Evolutionary conservation across 2,329 filamentous ascomycete genomes (phyloP).

Genomic region (Lachnellula willkommii): DNA sequence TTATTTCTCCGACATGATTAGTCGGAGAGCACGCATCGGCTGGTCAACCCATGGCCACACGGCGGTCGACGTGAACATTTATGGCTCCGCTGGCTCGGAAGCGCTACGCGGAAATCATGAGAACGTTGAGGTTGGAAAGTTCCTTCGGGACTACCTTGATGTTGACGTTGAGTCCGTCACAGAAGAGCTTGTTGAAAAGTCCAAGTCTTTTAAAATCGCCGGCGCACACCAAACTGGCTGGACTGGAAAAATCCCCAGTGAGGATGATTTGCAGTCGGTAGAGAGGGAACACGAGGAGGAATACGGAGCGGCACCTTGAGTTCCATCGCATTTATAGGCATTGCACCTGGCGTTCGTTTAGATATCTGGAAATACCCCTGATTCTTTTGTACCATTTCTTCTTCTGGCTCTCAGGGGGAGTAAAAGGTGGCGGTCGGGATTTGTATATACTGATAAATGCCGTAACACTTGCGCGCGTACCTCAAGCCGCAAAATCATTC

Average conservation of each 20-base stretch:
- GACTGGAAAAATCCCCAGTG: slow-evolving; percentile 23
- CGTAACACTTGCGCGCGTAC: no score
- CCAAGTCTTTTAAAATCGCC: slow-evolving; percentile 14
- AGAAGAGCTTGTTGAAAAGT: slow-evolving; percentile 50
- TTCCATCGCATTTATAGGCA: background rate
- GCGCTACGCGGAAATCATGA: slow-evolving; percentile 81
- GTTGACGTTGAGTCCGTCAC: slow-evolving; percentile 78
- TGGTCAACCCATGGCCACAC: slow-evolving; percentile 94
- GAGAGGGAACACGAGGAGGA: slow-evolving; percentile 9
- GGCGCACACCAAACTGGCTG: slow-evolving; percentile 23
- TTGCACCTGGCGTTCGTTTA: background rate
- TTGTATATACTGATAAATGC: no score
- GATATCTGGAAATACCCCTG: background rate
- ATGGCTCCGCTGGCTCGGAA: slow-evolving; percentile 65
- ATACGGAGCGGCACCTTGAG: slow-evolving; percentile 1
- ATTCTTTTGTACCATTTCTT: background rate
- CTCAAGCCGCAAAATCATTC: no score
- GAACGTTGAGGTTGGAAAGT: slow-evolving; percentile 86
- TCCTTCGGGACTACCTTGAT: slow-evolving; percentile 71
- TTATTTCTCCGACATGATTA: slow-evolving; percentile 78
- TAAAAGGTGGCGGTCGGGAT: no score
- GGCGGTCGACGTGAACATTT: slow-evolving; percentile 94
- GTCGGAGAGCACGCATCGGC: slow-evolving; percentile 78
- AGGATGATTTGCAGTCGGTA: slow-evolving; percentile 16
- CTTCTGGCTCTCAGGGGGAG: background rate